Conservation (phyloP, 1,284 basidiomycete genomes). For the Rhizoctonia solani region DNA sequence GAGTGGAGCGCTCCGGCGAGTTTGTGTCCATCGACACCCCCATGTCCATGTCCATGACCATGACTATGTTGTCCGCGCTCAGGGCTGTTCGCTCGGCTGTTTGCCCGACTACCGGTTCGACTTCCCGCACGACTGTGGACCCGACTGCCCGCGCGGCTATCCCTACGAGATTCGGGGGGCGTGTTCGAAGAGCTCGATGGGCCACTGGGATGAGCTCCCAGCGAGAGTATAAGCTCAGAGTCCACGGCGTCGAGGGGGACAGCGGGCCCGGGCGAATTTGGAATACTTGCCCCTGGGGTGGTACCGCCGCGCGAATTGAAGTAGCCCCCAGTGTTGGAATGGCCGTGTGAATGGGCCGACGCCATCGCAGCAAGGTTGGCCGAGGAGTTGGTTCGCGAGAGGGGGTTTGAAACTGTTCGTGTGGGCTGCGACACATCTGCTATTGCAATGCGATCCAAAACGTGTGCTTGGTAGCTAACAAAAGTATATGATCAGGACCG, state of each 20-base stretch:
- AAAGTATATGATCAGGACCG: not conserved
- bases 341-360: slow-evolving; percentile 45
- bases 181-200: slow-evolving; percentile 41
- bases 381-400: slow-evolving; percentile 14
- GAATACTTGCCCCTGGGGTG: slow-evolving; percentile 15
- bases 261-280: slow-evolving; percentile 13
- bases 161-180: slow-evolving; percentile 44
- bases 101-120: slow-evolving; percentile 51
- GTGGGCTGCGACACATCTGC: slow-evolving; percentile 27
- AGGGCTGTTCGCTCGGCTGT: slow-evolving; percentile 52
- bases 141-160: slow-evolving; percentile 42
- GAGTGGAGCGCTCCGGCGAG: slow-evolving; percentile 23
- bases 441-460: slow-evolving; percentile 21
- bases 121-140: slow-evolving; percentile 45
- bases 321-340: slow-evolving; percentile 47
- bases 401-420: slow-evolving; percentile 22
- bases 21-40: slow-evolving; percentile 11
- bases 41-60: too few species aligned
- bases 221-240: slow-evolving; percentile 74
- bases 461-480: slow-evolving; percentile 37
- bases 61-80: slow-evolving; percentile 44
- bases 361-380: slow-evolving; percentile 13
- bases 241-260: slow-evolving; percentile 74
- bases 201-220: slow-evolving; percentile 49
- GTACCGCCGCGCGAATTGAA: slow-evolving; percentile 42